Evolutionary conservation across 1,139 yeast species (phyloP).

Genomic region (Debaryomycetaceae sp.): DNA sequence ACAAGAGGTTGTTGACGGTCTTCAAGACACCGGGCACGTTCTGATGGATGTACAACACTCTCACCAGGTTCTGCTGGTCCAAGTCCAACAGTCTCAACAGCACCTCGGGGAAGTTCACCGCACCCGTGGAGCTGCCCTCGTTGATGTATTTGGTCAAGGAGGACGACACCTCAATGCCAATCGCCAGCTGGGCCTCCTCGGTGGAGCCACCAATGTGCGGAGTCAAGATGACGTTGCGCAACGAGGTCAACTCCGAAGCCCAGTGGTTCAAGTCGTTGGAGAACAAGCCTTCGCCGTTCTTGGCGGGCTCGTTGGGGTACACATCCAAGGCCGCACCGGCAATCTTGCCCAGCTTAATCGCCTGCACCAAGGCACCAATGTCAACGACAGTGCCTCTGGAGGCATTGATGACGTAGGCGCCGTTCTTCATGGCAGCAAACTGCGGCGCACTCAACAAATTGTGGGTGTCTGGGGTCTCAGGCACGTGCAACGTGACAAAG

Average conservation of each 20-base stretch:
- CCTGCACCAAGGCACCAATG: conserved; percentile 87
- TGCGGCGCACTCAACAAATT: conserved; percentile 87
- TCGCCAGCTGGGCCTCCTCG: conserved; percentile 97
- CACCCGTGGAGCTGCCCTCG: conserved; percentile 94
- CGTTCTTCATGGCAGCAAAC: conserved; percentile 94
- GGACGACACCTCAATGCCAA: conserved; percentile 91
- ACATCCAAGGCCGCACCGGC: conserved; percentile 99
- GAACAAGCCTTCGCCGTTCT: conserved; percentile 85
- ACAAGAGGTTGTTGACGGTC: conserved; percentile 92
- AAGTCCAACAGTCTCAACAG: conserved; percentile 82
- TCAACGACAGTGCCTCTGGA: conserved; percentile 98
- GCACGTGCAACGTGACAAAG: conserved; percentile 91
- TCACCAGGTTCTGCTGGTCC: conserved; percentile 84
- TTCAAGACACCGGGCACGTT: conserved; percentile 99
- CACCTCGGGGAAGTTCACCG: conserved; percentile 99
- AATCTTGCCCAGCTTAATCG: conserved; percentile 87
- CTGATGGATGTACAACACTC: conserved; percentile 94
- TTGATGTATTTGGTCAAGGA: conserved; percentile 87
- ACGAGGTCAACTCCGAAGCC: conserved; percentile 76
- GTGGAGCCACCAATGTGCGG: conserved; percentile 99
- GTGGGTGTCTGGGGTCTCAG: conserved; percentile 89
- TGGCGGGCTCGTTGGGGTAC: conserved; percentile 96
- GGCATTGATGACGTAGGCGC: conserved; percentile 90
- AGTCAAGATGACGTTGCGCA: conserved; percentile 86
- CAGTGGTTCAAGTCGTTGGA: conserved; percentile 69